phyloP scores from a whole-genome alignment of 2,329 filamentous ascomycete species.

The Pseudopyricularia cyperi region DNA sequence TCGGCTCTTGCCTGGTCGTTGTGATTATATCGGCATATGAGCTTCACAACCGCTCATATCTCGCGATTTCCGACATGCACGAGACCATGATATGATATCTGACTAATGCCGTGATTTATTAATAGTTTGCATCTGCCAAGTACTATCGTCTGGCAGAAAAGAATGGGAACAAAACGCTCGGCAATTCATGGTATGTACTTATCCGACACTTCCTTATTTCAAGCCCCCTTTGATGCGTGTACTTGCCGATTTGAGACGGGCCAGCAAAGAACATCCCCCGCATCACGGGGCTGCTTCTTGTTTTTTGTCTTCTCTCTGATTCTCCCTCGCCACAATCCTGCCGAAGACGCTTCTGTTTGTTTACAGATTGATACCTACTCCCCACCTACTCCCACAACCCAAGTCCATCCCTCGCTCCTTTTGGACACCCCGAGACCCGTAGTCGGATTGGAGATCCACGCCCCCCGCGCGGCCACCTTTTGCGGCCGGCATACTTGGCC shows the following conservation, averaged over 20 bases:
- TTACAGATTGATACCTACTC: background rate
- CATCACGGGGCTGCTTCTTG: background rate
- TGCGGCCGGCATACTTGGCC: background rate
- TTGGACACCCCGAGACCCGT: background rate
- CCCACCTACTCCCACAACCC: too few relatives aligned
- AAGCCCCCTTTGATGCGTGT: background rate
- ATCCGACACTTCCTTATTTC: conserved; percentile 3
- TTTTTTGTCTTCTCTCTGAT: background rate
- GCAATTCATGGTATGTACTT: conserved; percentile 78
- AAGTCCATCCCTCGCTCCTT: conserved; percentile 10
- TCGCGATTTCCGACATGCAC: background rate
- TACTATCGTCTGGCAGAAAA: conserved; percentile 88
- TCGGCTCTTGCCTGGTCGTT: too few relatives aligned
- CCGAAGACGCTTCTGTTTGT: conserved; percentile 3
- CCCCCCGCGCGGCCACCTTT: background rate
- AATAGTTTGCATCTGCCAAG: conserved; percentile 65
- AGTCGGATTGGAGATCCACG: background rate
- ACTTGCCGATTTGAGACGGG: background rate
- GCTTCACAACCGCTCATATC: background rate
- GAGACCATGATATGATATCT: background rate
- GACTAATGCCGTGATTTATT: background rate
- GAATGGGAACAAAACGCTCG: conserved; percentile 77
- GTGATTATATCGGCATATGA: too few relatives aligned
- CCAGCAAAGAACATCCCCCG: background rate
- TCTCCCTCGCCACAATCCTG: background rate